These are phyloP conservation scores for Saccharomycopsis selenospora DNA, from an alignment of 805 yeast species.

Conservation along the genomic window DNA sequence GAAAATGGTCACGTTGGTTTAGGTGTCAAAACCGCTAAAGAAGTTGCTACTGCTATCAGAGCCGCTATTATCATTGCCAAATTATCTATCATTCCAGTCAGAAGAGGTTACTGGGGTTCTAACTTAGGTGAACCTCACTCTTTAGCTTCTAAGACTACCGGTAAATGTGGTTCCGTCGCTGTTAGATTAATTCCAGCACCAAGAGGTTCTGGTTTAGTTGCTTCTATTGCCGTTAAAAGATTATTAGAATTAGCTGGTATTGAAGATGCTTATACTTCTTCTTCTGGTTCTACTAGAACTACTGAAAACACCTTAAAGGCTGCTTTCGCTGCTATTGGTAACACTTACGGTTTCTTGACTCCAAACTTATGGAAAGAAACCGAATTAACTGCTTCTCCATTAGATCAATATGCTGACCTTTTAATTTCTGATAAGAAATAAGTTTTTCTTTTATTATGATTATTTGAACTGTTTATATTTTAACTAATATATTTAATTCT, in stretches of 20 bases:
- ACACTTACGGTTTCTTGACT: slow-evolving; percentile 99
- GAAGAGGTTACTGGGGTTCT: slow-evolving; percentile 99
- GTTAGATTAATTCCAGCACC: slow-evolving; percentile 99
- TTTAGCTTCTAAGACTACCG: slow-evolving; percentile 94
- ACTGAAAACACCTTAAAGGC: slow-evolving; percentile 99
- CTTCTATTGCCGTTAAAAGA: slow-evolving; percentile 99
- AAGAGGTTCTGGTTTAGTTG: slow-evolving; percentile 99
- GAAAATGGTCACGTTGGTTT: slow-evolving; percentile 99
- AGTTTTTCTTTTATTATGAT: too few relatives aligned
- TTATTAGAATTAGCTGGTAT: slow-evolving; percentile 99
- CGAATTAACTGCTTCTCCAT: slow-evolving; percentile 83
- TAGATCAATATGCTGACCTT: slow-evolving; percentile 80
- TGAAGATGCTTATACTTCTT: slow-evolving; percentile 98
- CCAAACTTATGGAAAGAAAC: slow-evolving; percentile 96
- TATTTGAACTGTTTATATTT: too few relatives aligned
- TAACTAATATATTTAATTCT: too few relatives aligned
- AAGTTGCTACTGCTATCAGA: slow-evolving; percentile 99
- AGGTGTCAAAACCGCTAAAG: slow-evolving; percentile 99
- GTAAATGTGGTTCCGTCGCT: slow-evolving; percentile 99
- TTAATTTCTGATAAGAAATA: slow-evolving; percentile 9
- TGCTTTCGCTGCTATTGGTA: slow-evolving; percentile 98
- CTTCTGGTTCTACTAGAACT: slow-evolving; percentile 99
- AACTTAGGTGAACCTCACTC: slow-evolving; percentile 99
- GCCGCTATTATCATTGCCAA: slow-evolving; percentile 99
- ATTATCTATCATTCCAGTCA: slow-evolving; percentile 97